Evolutionary conservation across 345 rosid genomes (phyloP).

Genomic region (Eucalyptus tenuipes): DNA sequence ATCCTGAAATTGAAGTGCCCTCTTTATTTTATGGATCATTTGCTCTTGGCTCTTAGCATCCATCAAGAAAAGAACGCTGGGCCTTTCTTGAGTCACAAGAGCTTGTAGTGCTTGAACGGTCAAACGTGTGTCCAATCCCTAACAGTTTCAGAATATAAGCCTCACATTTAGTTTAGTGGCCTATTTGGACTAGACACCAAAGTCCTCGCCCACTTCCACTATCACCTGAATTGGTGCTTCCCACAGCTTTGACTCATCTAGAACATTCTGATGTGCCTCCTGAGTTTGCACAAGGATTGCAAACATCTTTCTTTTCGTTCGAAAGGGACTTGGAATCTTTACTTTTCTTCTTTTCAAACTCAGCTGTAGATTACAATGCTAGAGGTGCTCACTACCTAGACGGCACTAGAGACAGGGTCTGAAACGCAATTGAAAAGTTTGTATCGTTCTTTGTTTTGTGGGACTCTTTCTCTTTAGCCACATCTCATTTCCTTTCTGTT

Average conservation of each 20-base stretch:
- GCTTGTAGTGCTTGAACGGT: too few relatives aligned
- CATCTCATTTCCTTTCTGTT: not conserved
- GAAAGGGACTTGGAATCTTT: not conserved
- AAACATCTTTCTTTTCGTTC: not conserved
- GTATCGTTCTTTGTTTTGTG: not conserved
- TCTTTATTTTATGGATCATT: too few relatives aligned
- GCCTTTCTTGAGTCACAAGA: too few relatives aligned
- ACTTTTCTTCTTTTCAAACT: not conserved
- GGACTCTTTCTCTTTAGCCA: not conserved
- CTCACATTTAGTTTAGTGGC: not conserved
- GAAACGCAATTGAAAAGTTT: not conserved
- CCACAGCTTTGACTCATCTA: not conserved
- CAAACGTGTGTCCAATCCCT: not conserved
- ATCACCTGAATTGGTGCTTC: not conserved
- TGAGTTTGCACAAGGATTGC: not conserved
- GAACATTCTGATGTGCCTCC: not conserved
- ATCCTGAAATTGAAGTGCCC: not conserved
- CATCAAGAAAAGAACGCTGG: not conserved
- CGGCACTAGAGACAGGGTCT: not conserved
- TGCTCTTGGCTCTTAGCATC: not conserved
- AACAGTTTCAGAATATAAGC: not conserved
- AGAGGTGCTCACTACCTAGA: not conserved
- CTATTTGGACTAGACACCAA: not conserved
- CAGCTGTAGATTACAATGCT: not conserved
- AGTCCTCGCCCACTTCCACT: not conserved